These are phyloP conservation scores for Alnus rubra DNA, from an alignment of 306 rosid species.

Conservation along the genomic window DNA sequence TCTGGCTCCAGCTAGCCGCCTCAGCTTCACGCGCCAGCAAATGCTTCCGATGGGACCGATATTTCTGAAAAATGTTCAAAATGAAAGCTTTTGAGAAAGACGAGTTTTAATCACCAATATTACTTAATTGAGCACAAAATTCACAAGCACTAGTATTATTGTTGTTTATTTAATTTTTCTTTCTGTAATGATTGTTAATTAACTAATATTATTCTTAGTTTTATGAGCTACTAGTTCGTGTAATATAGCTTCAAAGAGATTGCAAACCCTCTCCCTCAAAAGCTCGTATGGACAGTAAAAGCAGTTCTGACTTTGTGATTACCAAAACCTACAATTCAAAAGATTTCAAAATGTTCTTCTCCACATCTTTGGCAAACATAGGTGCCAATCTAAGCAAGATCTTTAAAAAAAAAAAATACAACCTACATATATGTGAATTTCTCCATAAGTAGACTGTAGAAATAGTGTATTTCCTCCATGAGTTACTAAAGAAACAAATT, in stretches of 20 bases:
- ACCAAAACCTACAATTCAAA: background rate
- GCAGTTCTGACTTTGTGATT: background rate
- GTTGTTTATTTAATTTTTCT: background rate
- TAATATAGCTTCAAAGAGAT: background rate
- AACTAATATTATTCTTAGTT: no score
- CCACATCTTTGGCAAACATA: background rate
- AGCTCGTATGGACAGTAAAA: no score
- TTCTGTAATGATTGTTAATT: background rate
- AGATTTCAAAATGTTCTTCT: background rate
- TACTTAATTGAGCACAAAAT: background rate
- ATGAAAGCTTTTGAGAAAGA: background rate
- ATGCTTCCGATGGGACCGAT: slow-evolving; percentile 89
- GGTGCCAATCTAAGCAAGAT: no score
- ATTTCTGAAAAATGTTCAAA: slow-evolving; percentile 55
- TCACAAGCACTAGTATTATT: background rate
- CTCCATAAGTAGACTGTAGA: background rate
- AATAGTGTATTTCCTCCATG: background rate
- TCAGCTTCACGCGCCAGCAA: slow-evolving; percentile 92
- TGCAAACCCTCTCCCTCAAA: background rate
- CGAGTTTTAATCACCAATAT: background rate
- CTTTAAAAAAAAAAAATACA: no score
- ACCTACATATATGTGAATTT: no score
- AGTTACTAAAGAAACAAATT: background rate
- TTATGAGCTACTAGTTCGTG: no score
- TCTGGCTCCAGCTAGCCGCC: slow-evolving; percentile 86